Base-by-base conservation (phyloP, 306 rosid genomes). In the Vachellia collinsii region DNA sequence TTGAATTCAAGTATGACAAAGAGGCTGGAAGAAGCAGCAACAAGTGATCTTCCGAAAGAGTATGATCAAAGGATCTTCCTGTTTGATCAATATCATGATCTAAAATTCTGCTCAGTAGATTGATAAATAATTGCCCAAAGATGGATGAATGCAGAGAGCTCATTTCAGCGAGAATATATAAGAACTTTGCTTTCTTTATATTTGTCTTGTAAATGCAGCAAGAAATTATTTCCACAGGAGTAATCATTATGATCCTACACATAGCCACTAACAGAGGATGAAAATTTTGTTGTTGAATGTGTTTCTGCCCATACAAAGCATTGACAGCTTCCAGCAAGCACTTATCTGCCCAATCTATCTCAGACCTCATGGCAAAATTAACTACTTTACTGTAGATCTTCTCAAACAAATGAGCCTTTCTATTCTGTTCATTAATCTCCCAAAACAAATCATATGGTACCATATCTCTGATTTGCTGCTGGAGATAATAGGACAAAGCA, bases 11-110 rank as follows among this genome's bases (percentile, higher is more conserved):
- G 86, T 88, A 90, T 25, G 88, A 83, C 83, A 93, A 75, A 83
- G 93, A 83, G 81, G 88, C 71, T 1, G 98, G 99, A 54, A 95
- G 76, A 82, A 95, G 99, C 82, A 90, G 80, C 56, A 95, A n/a
- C 79, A 72, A 78, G 70, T 95, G 88, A 80, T 88, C 88, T 62
- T 91, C 91, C 38, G 97, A 88, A 80, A 88, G 89, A 74, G 70
- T 51, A 48, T 64, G 63, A 69, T 66, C 87, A 78, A 14, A 29
- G 79, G 77, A 46, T 50, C 84, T 84, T 73, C 81, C 90, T 48
- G 12, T 70, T 78, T 17, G 39, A 67, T 62, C 77, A 77, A 74
- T 76, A 76, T 78, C 80, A 71, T 74, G 80, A 76, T 77, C 70
- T 53, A 76, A 75, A 86, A 72, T 79, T 81, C 81, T 83, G 79